Evolutionary conservation across 2,329 filamentous ascomycete genomes (phyloP).

Genomic region (Colletotrichum camelliae): DNA sequence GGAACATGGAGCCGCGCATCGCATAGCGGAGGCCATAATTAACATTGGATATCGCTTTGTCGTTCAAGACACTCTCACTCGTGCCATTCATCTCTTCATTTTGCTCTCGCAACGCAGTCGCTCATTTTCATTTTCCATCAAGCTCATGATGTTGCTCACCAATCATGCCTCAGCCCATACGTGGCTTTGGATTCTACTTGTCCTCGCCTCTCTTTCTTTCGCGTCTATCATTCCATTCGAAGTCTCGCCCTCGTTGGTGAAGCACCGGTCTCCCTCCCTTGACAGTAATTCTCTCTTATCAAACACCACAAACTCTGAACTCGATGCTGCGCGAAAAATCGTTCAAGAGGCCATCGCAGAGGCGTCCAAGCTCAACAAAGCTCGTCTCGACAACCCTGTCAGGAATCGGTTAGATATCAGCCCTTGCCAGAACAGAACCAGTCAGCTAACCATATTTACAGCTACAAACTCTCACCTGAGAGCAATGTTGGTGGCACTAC

Average conservation of each 20-base stretch:
- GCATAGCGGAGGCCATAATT: not conserved
- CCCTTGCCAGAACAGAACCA: not conserved
- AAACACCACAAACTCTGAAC: not conserved
- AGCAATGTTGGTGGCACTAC: not conserved
- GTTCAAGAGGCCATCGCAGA: not conserved
- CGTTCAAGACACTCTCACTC: not conserved
- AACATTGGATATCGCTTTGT: not conserved
- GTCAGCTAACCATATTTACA: not conserved
- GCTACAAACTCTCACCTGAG: not conserved
- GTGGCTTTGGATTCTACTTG: not conserved
- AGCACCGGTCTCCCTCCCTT: not conserved
- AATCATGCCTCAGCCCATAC: not conserved
- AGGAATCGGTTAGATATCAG: not conserved
- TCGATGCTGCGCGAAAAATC: not conserved
- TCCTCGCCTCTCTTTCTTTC: not conserved
- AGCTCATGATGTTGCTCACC: not conserved
- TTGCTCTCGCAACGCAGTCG: fast-evolving
- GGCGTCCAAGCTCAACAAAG: not conserved
- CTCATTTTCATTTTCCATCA: not conserved
- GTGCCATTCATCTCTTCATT: not conserved
- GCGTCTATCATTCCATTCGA: not conserved
- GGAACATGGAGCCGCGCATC: not conserved
- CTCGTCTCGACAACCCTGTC: not conserved
- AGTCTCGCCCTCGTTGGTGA: not conserved
- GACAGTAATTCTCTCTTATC: not conserved